A percentile compares a stretch with the other conserved stretches of the same genome.
These are phyloP conservation scores for Abelmoschus esculentus DNA, from an alignment of 345 rosid genomes.

Conservation along the genomic window DNA sequence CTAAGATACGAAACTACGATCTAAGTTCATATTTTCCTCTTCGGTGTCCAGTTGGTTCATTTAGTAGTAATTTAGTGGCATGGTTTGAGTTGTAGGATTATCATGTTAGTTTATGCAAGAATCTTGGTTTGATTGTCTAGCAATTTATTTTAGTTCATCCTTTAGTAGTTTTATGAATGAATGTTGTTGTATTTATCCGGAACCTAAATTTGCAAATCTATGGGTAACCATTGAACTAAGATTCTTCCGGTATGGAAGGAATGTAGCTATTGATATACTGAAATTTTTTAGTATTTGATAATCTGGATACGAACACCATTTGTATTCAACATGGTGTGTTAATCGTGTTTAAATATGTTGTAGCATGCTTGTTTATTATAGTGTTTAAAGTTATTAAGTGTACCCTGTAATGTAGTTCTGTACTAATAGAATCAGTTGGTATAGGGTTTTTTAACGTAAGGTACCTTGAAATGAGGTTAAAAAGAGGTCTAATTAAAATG, in stretches of 20 bases:
- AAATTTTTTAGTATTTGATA: neutral
- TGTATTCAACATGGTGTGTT: too few species aligned
- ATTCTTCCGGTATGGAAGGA: neutral
- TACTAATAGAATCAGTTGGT: too few species aligned
- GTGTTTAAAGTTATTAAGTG: too few species aligned
- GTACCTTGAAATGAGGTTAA: too few species aligned
- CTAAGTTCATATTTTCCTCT: slow-evolving; percentile 3
- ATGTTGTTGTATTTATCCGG: neutral
- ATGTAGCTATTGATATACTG: neutral
- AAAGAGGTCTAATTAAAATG: too few species aligned
- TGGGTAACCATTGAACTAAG: slow-evolving; percentile 1
- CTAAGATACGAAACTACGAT: slow-evolving; percentile 3
- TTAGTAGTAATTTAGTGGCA: neutral
- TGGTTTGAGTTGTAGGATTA: slow-evolving; percentile 4
- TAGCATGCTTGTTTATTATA: neutral
- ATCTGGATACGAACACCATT: neutral
- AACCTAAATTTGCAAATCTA: neutral
- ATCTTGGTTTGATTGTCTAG: neutral
- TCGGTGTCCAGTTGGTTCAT: slow-evolving; percentile 12
- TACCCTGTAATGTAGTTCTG: too few species aligned
- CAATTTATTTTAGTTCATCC: neutral
- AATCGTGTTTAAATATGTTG: neutral
- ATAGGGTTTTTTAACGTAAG: too few species aligned
- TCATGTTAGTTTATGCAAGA: neutral
- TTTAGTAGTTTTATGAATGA: neutral